A percentile compares a stretch with the other conserved stretches of the same genome.
Conservation (phyloP, 805 yeast species). For the Candida vaughaniae region DNA sequence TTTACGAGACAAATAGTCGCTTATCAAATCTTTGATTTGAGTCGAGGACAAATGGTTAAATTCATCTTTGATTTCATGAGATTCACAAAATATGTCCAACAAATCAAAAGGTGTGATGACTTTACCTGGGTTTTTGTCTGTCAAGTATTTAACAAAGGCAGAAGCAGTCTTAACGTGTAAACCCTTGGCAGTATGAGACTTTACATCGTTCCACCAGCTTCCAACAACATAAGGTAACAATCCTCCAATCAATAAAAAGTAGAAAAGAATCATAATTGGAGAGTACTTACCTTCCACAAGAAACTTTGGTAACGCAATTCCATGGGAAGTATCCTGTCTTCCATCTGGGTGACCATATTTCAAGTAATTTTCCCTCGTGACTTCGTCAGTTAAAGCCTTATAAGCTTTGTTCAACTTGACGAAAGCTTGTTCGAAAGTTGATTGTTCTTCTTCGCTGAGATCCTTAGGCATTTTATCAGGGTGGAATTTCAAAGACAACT, state of each 20-base stretch:
- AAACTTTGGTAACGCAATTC: slow-evolving; percentile 92
- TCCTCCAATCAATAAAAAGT: slow-evolving; percentile 71
- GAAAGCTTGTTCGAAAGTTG: slow-evolving; percentile 67
- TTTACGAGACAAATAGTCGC: slow-evolving; percentile 59
- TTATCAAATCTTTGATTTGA: slow-evolving; percentile 47
- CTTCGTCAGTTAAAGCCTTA: slow-evolving; percentile 90
- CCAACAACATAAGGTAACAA: slow-evolving; percentile 80
- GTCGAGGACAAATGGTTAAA: slow-evolving; percentile 39
- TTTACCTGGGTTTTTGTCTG: slow-evolving; percentile 73
- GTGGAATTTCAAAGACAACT: slow-evolving; percentile 82
- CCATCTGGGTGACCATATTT: slow-evolving; percentile 98
- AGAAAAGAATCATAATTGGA: slow-evolving; percentile 57
- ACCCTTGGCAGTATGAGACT: slow-evolving; percentile 77
- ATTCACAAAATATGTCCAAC: slow-evolving; percentile 55
- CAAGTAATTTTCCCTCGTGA: slow-evolving; percentile 73
- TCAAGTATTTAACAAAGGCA: slow-evolving; percentile 63
- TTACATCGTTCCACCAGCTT: slow-evolving; percentile 86
- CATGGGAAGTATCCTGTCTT: slow-evolving; percentile 84
- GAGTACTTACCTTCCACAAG: slow-evolving; percentile 81
- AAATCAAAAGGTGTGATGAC: slow-evolving; percentile 58
- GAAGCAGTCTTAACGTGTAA: slow-evolving; percentile 84
- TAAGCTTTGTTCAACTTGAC: slow-evolving; percentile 88
- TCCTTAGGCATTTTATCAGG: slow-evolving; percentile 86
- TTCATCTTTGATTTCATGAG: slow-evolving; percentile 59
- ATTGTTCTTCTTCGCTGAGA: slow-evolving; percentile 53